Evolutionary conservation across 306 rosid genomes (phyloP), one percentile per base, ranked within the genome.

Genomic region (Sphenostylis stenocarpa): DNA sequence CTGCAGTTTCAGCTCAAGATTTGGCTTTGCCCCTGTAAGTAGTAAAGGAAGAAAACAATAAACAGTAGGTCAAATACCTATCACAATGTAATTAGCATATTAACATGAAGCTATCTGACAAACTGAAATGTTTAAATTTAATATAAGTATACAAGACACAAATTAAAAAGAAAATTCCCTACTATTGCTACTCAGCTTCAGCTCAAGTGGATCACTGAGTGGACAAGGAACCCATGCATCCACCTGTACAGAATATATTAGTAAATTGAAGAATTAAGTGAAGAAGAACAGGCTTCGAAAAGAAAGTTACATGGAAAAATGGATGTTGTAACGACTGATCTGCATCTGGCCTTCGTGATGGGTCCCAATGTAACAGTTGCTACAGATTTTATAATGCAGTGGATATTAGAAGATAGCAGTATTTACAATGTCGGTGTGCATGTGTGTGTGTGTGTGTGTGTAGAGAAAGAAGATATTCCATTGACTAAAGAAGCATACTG

Each of bases 351-450:
- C 97, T 87, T 83, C 87, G 85, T 64, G 92, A 90, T 75, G 96
- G 96, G 80, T 92, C 85, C 97, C 97, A 92, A 29, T 89, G 88
- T 76, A 90, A 86, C 14, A 92, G 86, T 88, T 78, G 83, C 97
- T 92, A 67, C 67, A 61, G 34, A 87, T 47, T 38, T 67, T 58
- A 80, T 57, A 82, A 76, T 39, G 75, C 21, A 81, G 69, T 6
- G 66, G 70, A 44, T 66, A 31, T 78, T 76, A 78, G 21, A 66
- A 71, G 9, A 45, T 15, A 14, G 70, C 41, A 70, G 4, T 28
- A 55, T 64, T 65, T 16, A 77, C 47, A 68, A 39, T 43, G 76
- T 48, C 67, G 53, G 70, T 34, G 29, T 38, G 28, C 28, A 26
- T 26, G 13, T 38, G 43, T 9, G 11, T 17, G 12, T n/a, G 15